A percentile compares a stretch with the other conserved stretches of the same genome.
Conservation (phyloP, 495 filamentous ascomycete genomes). For the Hypoxylon intermedium region DNA sequence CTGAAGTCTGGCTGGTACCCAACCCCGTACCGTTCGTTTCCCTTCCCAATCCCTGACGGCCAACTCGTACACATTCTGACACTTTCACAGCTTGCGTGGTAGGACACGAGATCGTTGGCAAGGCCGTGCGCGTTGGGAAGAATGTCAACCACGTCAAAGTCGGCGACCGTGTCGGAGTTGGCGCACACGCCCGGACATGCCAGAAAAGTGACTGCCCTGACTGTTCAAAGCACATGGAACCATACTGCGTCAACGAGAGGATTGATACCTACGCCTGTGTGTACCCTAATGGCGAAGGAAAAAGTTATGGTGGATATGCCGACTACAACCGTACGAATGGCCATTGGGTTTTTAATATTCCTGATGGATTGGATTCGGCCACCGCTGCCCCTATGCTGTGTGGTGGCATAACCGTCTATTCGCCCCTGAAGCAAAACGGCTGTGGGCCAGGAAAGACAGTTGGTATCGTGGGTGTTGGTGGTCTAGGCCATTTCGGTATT, state of each 20-base stretch:
- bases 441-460: slow-evolving; percentile 81
- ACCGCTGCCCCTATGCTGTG: slow-evolving; percentile 85
- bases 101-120: slow-evolving; percentile 78
- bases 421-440: slow-evolving; percentile 74
- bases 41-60: neutral
- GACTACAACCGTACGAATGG: slow-evolving; percentile 72
- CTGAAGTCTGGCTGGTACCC: slow-evolving; percentile 72
- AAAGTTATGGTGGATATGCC: slow-evolving; percentile 74
- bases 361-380: slow-evolving; percentile 58
- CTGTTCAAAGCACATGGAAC: slow-evolving; percentile 67
- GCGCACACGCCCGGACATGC: slow-evolving; percentile 79
- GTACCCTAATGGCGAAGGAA: slow-evolving; percentile 67
- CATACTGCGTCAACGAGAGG: slow-evolving; percentile 67
- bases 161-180: slow-evolving; percentile 86
- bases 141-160: slow-evolving; percentile 69
- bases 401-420: slow-evolving; percentile 80
- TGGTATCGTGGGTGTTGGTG: slow-evolving; percentile 83
- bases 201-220: slow-evolving; percentile 68
- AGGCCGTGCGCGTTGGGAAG: slow-evolving; percentile 71
- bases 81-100: slow-evolving; percentile 36
- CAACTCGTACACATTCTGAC: slow-evolving; percentile 2
- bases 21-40: slow-evolving; percentile 36
- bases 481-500: slow-evolving; percentile 75
- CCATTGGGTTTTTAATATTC: slow-evolving; percentile 82
- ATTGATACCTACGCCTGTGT: slow-evolving; percentile 73